These are phyloP conservation scores for Cladophialophora chaetospira DNA, from an alignment of 2,329 filamentous ascomycete genomes.

Conservation along the genomic window DNA sequence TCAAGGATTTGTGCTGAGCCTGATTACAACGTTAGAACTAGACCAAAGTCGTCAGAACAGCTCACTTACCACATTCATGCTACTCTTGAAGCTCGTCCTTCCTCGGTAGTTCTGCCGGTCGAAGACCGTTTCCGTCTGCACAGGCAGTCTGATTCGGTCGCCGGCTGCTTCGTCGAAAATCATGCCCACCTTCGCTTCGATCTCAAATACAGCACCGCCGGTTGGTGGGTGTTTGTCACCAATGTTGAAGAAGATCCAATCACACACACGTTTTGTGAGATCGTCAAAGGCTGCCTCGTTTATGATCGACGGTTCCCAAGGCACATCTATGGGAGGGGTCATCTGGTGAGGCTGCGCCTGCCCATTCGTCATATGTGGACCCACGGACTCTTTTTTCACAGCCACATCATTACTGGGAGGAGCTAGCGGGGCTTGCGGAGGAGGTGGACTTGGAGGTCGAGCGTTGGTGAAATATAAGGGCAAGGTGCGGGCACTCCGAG, in stretches of 20 bases:
- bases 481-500: slow-evolving; percentile 45
- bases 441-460: background rate
- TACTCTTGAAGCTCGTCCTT: slow-evolving; percentile 73
- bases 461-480: slow-evolving; percentile 25
- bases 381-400: slow-evolving; percentile 30
- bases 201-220: slow-evolving; percentile 75
- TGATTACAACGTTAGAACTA: slow-evolving; percentile 41
- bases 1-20: slow-evolving; percentile 79
- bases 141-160: slow-evolving; percentile 66
- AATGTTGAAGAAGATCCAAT: slow-evolving; percentile 75
- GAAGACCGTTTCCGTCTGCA: slow-evolving; percentile 72
- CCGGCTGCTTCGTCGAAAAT: slow-evolving; percentile 69
- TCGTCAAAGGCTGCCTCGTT: slow-evolving; percentile 72
- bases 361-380: slow-evolving; percentile 36
- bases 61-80: slow-evolving; percentile 77
- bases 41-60: slow-evolving; percentile 1
- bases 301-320: slow-evolving; percentile 64
- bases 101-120: slow-evolving; percentile 54
- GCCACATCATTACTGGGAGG: slow-evolving; percentile 22
- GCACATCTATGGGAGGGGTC: slow-evolving; percentile 32
- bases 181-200: slow-evolving; percentile 90
- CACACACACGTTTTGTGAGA: slow-evolving; percentile 72
- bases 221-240: slow-evolving; percentile 52
- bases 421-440: slow-evolving; percentile 19
- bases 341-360: slow-evolving; percentile 29